Evolutionary conservation across 805 yeast genomes (phyloP), one percentile per base, ranked within the genome.

Genomic region (Saccharomycodes ludwigii): DNA sequence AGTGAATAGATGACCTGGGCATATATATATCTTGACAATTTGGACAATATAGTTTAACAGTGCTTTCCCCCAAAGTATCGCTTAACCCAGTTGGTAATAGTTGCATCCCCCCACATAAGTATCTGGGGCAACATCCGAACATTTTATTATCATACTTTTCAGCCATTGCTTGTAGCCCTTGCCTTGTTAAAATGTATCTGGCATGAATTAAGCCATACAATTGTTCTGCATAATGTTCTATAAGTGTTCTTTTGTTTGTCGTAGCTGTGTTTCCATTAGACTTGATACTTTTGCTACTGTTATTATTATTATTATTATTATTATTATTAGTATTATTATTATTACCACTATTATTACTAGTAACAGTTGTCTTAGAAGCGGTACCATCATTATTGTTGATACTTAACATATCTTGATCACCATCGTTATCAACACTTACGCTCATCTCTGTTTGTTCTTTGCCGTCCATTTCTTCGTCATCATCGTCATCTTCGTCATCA

Each of bases 151-250:
- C 95, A 55, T 80, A 91, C 52, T 91, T 91, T 42, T 81, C 83
- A n/a, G 94, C 95, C 86, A 80, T 79, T 21, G 81, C 72, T 39
- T 84, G 80, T 35, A 88, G 63, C 0, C 98, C 98, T 25, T 76
- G 91, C 43, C 88, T 81, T 4, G 95, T 79, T 27, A 85, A 62
- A 36, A 91, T 82, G 59, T 70, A 91, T 37, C 98, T 64, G 6
- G 95, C 94, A 56, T 91, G 98, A 33, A 91, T 86, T 38, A 91
- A 65, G 2, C 98, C 98, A 54, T 88, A 91, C 29, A 91, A 63
- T 34, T 84, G 68, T 57, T 86, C 96, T 1, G 97, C 97, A 11
- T 88, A 73, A 52, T 81, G 94, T 37, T 85, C 86, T 23, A 88
- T 69, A 36, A 83, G 41, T 72, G 65, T 43, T 69, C 75, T 29